Percentiles rank a stretch among this genome's conserved stretches.
Evolutionary conservation across 1,139 yeast species (phyloP).

Genomic region (Wickerhamomyces sp.): DNA sequence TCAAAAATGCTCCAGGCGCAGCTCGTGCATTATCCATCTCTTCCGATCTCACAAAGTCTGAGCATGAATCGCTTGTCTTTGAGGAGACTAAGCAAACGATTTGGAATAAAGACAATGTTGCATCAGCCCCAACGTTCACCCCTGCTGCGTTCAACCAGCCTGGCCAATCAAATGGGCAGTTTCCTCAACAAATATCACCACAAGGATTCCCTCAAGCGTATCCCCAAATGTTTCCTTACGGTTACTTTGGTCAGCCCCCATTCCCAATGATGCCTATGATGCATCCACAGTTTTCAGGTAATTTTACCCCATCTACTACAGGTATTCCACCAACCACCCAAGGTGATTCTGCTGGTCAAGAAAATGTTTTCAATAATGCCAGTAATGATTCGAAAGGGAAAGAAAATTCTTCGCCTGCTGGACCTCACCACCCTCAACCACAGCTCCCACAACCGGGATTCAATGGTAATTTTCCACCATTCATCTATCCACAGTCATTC

Average conservation of each 20-base stretch:
- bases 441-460: slow-evolving; percentile 12
- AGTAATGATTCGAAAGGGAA: neutral
- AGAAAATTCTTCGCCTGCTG: neutral
- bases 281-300: slow-evolving; percentile 32
- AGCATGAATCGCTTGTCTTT: slow-evolving; percentile 26
- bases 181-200: slow-evolving; percentile 10
- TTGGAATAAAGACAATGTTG: slow-evolving; percentile 69
- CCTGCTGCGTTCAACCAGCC: slow-evolving; percentile 31
- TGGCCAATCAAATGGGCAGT: slow-evolving; percentile 2
- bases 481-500: slow-evolving; percentile 22
- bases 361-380: neutral
- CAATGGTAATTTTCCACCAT: slow-evolving; percentile 14
- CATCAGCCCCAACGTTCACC: slow-evolving; percentile 58
- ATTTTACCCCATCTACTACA: slow-evolving; percentile 9
- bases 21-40: slow-evolving; percentile 20
- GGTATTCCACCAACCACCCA: slow-evolving; percentile 8
- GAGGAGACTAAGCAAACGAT: slow-evolving; percentile 29
- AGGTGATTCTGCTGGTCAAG: slow-evolving; percentile 1
- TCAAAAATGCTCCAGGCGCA: slow-evolving; percentile 9
- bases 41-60: slow-evolving; percentile 26
- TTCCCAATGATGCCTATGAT: slow-evolving; percentile 28
- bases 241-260: slow-evolving; percentile 21
- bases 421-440: slow-evolving; percentile 12
- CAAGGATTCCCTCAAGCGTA: slow-evolving; percentile 21
- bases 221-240: slow-evolving; percentile 25